phyloP scores from a whole-genome alignment of 2,329 filamentous ascomycete genomes.

The Paracoccidioides lutzii region DNA sequence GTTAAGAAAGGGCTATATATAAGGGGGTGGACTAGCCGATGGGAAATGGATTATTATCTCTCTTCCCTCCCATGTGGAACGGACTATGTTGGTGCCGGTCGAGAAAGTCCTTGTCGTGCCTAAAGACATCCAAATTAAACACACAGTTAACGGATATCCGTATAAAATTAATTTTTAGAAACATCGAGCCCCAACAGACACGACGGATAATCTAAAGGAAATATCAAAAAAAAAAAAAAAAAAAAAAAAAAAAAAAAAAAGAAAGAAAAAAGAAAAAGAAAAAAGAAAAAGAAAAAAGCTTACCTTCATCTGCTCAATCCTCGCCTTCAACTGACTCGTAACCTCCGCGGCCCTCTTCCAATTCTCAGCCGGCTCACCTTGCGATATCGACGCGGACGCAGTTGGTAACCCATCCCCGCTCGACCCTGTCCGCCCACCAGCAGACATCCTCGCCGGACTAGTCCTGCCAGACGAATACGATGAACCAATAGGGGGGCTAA shows the following conservation, averaged over 20 bases:
- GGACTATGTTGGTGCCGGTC: constrained; percentile 17
- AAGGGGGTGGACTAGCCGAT: constrained; percentile 7
- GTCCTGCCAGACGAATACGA: constrained; percentile 23
- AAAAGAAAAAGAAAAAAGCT: background rate
- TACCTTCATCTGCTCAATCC: constrained; percentile 97
- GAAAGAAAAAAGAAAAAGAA: background rate
- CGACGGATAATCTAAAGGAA: background rate
- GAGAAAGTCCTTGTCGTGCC: constrained; percentile 34
- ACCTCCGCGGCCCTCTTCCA: constrained; percentile 97
- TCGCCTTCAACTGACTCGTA: constrained; percentile 89
- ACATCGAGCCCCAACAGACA: too few species aligned
- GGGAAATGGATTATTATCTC: background rate
- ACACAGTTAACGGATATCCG: constrained; percentile 14
- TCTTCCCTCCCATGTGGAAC: background rate
- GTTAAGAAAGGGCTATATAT: background rate
- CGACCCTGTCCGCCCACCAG: constrained; percentile 10
- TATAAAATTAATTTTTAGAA: background rate
- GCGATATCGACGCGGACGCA: constrained; percentile 16
- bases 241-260: too few species aligned
- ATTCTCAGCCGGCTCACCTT: constrained; percentile 60
- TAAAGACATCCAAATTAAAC: constrained; percentile 9
- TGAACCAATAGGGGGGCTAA: constrained; percentile 30
- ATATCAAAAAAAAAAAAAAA: background rate
- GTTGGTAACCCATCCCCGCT: background rate
- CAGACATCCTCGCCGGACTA: constrained; percentile 24